Conservation (phyloP, 2,329 filamentous ascomycete genomes). For the Monilinia polystroma region DNA sequence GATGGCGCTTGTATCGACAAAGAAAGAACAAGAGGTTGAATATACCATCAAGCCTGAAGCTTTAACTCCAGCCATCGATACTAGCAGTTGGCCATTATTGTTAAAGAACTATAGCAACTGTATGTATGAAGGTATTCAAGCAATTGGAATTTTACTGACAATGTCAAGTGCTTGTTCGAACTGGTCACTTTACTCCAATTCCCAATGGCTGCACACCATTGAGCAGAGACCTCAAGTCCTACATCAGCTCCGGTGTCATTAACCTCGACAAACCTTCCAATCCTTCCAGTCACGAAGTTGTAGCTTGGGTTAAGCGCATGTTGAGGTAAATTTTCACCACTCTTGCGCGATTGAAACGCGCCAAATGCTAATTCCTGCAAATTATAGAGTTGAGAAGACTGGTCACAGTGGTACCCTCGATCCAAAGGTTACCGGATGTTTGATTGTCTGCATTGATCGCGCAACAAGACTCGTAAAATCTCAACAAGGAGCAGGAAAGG, state of each 20-base stretch:
- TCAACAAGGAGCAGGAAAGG: constrained; percentile 97
- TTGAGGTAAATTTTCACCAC: constrained; percentile 60
- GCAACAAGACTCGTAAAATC: constrained; percentile 98
- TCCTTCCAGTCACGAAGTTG: constrained; percentile 96
- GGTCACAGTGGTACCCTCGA: constrained; percentile 98
- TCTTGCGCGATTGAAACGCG: background rate
- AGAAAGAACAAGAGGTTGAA: constrained; percentile 57
- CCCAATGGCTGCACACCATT: constrained; percentile 87
- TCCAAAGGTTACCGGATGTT: constrained; percentile 93
- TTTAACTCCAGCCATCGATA: constrained; percentile 73
- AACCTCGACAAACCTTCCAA: constrained; percentile 98
- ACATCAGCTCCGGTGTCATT: constrained; percentile 96
- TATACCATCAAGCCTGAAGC: constrained; percentile 92
- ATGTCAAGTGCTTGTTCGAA: constrained; percentile 77
- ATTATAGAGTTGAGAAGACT: constrained; percentile 80
- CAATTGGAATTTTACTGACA: constrained; percentile 31
- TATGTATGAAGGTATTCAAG: constrained; percentile 49
- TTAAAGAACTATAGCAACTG: constrained; percentile 94
- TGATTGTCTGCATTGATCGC: constrained; percentile 94
- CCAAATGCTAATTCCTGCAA: constrained; percentile 24
- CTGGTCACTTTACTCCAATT: constrained; percentile 95
- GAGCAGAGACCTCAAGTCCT: constrained; percentile 93
- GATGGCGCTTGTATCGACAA: constrained; percentile 50
- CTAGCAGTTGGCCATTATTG: constrained; percentile 87
- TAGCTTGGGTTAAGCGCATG: constrained; percentile 98